Evolutionary conservation across 306 rosid genomes (phyloP), one percentile per base, ranked within the genome.

Genomic region (Vigna mungo): DNA sequence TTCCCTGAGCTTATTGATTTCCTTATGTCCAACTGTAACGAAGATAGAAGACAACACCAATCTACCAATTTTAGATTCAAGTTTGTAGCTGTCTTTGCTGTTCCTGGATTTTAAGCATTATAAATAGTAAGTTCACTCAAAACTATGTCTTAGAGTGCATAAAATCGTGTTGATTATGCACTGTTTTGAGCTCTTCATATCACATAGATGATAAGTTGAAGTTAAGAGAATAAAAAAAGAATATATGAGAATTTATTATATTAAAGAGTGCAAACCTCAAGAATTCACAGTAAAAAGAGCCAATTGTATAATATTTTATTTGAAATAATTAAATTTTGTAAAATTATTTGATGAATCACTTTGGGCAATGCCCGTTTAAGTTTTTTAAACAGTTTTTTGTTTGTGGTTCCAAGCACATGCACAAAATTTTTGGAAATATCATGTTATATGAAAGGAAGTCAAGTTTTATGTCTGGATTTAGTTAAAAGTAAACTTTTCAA

Each of bases 61-160:
- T 14, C 43, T 60, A 14, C 27, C 21, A 60, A 25, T 7, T 53
- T 68, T 18, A 46, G 62, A 68, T 44, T 14, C 73, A 16, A 54
- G 62, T 15, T 46, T 27, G 56, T 20, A 64, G 30, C n/a, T n/a
- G 32, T 18, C 9, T 64, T 30, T 37, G 70, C 49, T 59, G 55
- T 69, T n/a, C 30, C 51, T 36, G n/a, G 14, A 52, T 61, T 61
- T 71, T 15, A 61, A 71, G 11, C 41, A 39, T 32, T 79, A 10
- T 18, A 41, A 46, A 15, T 21, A 23, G 55, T 36, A 18, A 14
- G 43, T 37, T 60, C 43, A 36, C 18, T 79, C 56, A 9, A 47
- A 36, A 18, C 39, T 39, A 46, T 32, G 54, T 36, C 52, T 48
- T 25, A 37, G 32, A 49, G 32, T 48, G 5, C 63, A 43, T 9